Evolutionary conservation across 768 basidiomycete species (phyloP).

Genomic region (Phlegmacium glaucopus): DNA sequence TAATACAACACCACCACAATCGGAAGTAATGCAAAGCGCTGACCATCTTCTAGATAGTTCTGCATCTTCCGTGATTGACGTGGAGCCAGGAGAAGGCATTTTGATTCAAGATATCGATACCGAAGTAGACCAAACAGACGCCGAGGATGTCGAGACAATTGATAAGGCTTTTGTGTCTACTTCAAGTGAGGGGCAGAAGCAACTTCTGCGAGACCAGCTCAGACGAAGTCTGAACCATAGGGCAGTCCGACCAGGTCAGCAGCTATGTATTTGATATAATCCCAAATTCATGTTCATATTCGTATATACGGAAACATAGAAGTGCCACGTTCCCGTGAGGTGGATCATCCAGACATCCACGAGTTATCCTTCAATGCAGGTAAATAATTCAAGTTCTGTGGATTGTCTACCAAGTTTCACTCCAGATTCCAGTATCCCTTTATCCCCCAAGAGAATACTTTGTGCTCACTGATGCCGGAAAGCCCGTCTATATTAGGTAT

Average conservation of each 20-base stretch:
- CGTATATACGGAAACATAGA: slow-evolving; percentile 4
- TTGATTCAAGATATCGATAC: slow-evolving; percentile 68
- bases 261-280: background rate
- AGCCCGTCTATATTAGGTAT: slow-evolving; percentile 93
- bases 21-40: slow-evolving; percentile 15
- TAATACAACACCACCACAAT: slow-evolving; percentile 28
- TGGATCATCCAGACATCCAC: slow-evolving; percentile 28
- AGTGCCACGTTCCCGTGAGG: slow-evolving; percentile 29
- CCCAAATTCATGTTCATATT: background rate
- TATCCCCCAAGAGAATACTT: slow-evolving; percentile 78
- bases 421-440: slow-evolving; percentile 28
- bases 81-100: slow-evolving; percentile 67
- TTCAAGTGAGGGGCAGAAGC: slow-evolving; percentile 57
- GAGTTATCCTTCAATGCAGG: slow-evolving; percentile 41
- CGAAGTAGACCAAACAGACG: slow-evolving; percentile 52
- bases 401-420: background rate
- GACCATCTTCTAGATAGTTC: slow-evolving; percentile 53
- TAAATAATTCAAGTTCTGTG: slow-evolving; percentile 14
- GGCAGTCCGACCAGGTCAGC: slow-evolving; percentile 46
- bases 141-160: slow-evolving; percentile 42
- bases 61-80: slow-evolving; percentile 66
- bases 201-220: slow-evolving; percentile 65
- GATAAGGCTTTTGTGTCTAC: slow-evolving; percentile 43
- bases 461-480: slow-evolving; percentile 92
- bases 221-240: slow-evolving; percentile 60